phyloP scores from a whole-genome alignment of 2,329 filamentous ascomycete species.

The Colletotrichum lini region DNA sequence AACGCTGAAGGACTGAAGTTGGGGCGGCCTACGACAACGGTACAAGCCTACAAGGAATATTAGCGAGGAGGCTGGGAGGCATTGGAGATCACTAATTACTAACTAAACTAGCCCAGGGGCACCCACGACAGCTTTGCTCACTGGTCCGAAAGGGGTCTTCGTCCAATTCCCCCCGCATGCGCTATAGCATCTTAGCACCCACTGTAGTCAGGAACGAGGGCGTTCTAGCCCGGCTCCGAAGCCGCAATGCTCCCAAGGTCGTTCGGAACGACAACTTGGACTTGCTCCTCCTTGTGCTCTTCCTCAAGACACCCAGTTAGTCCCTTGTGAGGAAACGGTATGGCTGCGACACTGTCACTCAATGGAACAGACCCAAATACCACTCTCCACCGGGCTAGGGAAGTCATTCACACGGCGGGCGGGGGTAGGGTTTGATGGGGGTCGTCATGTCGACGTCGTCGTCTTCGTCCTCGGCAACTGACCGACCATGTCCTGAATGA shows the following conservation, averaged over 20 bases:
- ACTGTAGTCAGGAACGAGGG: slow-evolving; percentile 32
- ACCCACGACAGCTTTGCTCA: neutral
- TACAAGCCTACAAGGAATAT: neutral
- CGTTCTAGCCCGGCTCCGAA: slow-evolving; percentile 24
- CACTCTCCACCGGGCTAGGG: neutral
- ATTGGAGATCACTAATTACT: slow-evolving; percentile 16
- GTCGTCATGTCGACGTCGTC: slow-evolving; percentile 14
- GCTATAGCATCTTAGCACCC: neutral
- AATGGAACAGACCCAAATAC: slow-evolving; percentile 6
- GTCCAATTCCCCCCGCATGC: slow-evolving; percentile 15
- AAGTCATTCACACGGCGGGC: neutral
- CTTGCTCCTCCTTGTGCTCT: neutral
- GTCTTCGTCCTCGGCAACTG: slow-evolving; percentile 24
- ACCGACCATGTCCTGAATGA: slow-evolving; percentile 28
- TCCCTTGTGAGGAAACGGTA: neutral
- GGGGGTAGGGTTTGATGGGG: neutral
- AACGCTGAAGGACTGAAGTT: slow-evolving; percentile 9
- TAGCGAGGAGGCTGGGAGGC: slow-evolving; percentile 1
- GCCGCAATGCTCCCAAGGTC: neutral
- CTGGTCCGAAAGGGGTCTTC: slow-evolving; percentile 3
- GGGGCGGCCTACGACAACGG: neutral
- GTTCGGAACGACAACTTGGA: neutral
- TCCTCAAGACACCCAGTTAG: neutral
- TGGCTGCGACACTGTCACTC: slow-evolving; percentile 21
- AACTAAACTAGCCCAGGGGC: slow-evolving; percentile 3